Base-by-base conservation (phyloP, 345 rosid genomes). In the Kernera saxatilis region DNA sequence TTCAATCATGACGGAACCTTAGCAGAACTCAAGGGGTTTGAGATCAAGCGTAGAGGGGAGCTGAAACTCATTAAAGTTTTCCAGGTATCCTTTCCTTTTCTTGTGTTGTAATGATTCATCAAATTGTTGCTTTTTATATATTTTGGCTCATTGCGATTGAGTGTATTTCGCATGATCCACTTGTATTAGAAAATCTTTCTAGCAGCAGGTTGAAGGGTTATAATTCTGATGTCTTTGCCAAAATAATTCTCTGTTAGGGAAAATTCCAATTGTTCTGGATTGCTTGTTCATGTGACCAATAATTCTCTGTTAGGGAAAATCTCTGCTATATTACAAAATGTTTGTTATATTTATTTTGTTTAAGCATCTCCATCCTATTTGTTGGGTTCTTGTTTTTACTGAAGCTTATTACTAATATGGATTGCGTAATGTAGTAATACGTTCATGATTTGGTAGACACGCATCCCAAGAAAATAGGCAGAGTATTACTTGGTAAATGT, bases 21-120 rank as follows among this genome's bases (percentile, higher is more conserved):
- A 79, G 98, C 98, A 6, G 98, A 91, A 82, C 96, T 93, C 30
- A 93, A 93, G 84, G 98, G 98, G 74, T 93, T 93, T 86, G 98
- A 93, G 86, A 89, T 93, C 79, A 93, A 93, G 83, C 97, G 97
- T 23, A 85, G 98, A 82, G 98, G 98, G 73, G 97, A 93, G 86
- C 91, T 93, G 69, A 93, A 93, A 82, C 94, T 93, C 81, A 93
- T 93, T 73, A 93, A 93, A 84, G 92, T 89, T 72, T 93, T 93
- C 75, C 98, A 93, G 98, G 97, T 93, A 85, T 45, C 44, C 11
- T 22, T 60, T 71, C 18, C 15, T 32, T 52, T 54, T 27, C 64
- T 58, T 64, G 67, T 55, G 54, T 43, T 69, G 37, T 67, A n/a
- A 41, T 68, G 60, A 21, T 36, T 53, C 64, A 69, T 69, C 36